These are phyloP conservation scores for Pleodorina starrii DNA, from an alignment of 139 green algal genomes.

Conservation along the genomic window DNA sequence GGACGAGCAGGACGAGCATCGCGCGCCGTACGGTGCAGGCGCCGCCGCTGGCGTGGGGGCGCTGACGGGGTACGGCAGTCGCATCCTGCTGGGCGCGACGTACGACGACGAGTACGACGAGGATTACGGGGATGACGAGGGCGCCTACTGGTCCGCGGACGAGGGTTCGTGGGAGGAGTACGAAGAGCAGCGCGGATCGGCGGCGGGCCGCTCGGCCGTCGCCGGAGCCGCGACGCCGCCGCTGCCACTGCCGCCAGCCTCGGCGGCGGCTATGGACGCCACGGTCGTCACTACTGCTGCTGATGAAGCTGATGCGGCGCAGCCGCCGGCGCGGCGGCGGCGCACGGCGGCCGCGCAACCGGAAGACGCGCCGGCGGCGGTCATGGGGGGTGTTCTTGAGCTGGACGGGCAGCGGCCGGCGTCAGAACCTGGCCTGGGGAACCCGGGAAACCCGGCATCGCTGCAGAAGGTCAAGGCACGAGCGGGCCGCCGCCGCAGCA, in stretches of 20 bases:
- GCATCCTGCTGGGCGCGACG: neutral
- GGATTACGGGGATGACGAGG: neutral
- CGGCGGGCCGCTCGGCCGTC: too few relatives aligned
- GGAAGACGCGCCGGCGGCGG: too few relatives aligned
- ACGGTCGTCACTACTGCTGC: neutral
- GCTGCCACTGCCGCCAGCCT: neutral
- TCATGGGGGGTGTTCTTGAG: too few relatives aligned
- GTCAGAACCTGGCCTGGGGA: too few relatives aligned
- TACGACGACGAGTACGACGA: constrained; percentile 6
- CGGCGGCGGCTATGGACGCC: neutral
- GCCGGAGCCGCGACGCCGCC: too few relatives aligned
- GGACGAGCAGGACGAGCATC: neutral
- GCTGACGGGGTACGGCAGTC: neutral
- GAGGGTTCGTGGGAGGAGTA: neutral
- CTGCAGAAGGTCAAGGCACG: neutral
- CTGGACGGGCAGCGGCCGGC: too few relatives aligned
- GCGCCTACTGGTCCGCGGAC: neutral
- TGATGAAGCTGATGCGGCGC: neutral
- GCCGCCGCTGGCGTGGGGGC: neutral
- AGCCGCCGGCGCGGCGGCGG: too few relatives aligned
- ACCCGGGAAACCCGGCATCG: too few relatives aligned
- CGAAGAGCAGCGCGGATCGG: neutral
- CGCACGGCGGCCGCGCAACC: too few relatives aligned
- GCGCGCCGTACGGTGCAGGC: neutral
- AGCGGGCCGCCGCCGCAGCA: neutral